Evolutionary conservation across 164 flowering plant genomes (phyloP), one percentile per base, ranked within the genome.

Genomic region (Amborella trichopoda): DNA sequence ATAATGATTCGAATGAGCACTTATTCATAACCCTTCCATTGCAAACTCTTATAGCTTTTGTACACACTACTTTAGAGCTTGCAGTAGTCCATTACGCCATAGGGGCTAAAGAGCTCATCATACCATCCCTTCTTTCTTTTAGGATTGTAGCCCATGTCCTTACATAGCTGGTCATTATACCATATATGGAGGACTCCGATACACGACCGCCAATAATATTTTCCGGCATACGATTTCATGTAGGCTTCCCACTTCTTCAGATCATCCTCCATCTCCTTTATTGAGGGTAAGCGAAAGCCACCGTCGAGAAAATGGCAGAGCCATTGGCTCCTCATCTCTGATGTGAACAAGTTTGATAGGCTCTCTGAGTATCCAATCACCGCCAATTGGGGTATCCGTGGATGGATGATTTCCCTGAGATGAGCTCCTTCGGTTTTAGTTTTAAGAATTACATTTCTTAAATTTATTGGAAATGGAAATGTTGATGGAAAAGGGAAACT

Each of bases 391-490:
- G 81, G 78, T 20, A 76, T 73, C 13, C 64, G 38, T 1, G 81
- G 78, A 58, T 68, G 76, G 20, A 76, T 66, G 55, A 69, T 63
- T 6, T 73, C 74, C 63, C 74, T 73, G 61, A 8, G 6, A 30
- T 6, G 6, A 13, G 13, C 13, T 6, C 13, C 9, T 13, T 13
- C 6, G 13, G 34, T 6, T 30, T 30, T 6, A 6, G 13, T 30
- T 6, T 6, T 6, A 13, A 6, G 6, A 30, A 13, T 6, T 6
- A 30, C 13, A 6, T 30, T 30, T 30, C 9, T 30, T 13, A 30
- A 30, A 30, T 13, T 30, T 30, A 30, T 30, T 13, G 6, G 34
- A 6, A 13, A 30, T 6, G 6, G 13, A 30, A 30, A 30, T 13
- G 6, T 30, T 30, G 9, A 30, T 13, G 6, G 13, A 6, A 30